Evolutionary conservation across 768 basidiomycete species (phyloP), one percentile per base, ranked within the genome.

Genomic region (Strobilomyces confusus): DNA sequence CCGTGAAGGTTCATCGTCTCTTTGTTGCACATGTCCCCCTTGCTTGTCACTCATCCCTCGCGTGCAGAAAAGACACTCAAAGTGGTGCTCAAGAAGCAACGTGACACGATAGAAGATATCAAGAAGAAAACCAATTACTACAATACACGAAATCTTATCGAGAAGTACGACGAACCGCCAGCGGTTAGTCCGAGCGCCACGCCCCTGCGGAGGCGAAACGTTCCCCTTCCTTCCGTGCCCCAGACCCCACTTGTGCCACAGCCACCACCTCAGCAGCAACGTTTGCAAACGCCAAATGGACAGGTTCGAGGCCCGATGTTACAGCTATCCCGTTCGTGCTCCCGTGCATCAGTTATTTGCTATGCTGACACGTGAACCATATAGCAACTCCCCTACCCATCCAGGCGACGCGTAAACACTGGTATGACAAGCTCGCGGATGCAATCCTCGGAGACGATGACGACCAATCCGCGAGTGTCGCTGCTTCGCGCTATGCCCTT

Each of bases 111-210:
- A 34, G 93, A 95, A 58, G 95, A 97, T 60, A 91, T 98, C 60
- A 99, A 99, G 79, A 92, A 93, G 75, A 93, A 90, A 68, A 98
- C 95, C 2, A 95, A 98, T 61, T 99, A 91, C 70, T 92, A 99
- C 66, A 83, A 82, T 12, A 99, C 94, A 26, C 85, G 89, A 48
- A 91, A 87, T 61, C 77, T 99, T 42, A 76, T 99, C 17, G 92
- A 95, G 66, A 83, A 84, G 52, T 98, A 97, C 62, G 95, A 95
- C 58, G 89, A 89, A 34, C 63, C 72, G 6, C 54, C 72, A 17
- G 65, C 77, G 3, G 55, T 66, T 1, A 68, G 61, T 23, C 48
- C 61, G 49, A 51, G 36, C 26, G 43, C 61, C 12, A 74, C 77
- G 2, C 75, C 78, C 14, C 62, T 80, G 43, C 78, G 78, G 29